These are phyloP conservation scores for Raddia guianensis DNA, from an alignment of 176 grass and related monocot species.

Conservation along the genomic window DNA sequence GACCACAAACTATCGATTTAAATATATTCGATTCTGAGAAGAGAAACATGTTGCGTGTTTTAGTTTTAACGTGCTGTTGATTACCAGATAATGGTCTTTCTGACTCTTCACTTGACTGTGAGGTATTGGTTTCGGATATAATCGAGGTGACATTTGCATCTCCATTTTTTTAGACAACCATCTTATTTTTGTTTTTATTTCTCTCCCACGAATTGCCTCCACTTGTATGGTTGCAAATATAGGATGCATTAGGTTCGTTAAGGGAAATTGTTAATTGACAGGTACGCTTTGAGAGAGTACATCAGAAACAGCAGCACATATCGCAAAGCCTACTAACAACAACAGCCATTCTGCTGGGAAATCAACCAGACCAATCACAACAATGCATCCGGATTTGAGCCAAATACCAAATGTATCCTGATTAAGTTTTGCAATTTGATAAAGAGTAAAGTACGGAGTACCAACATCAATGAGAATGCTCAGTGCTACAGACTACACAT, in stretches of 20 bases:
- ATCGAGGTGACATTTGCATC: background rate
- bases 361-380: background rate
- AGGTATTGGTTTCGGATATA: background rate
- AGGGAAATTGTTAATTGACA: too few species aligned
- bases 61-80: constrained; percentile 1
- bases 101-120: background rate
- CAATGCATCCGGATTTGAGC: background rate
- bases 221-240: too few species aligned
- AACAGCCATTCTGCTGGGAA: background rate
- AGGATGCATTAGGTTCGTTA: too few species aligned
- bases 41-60: constrained; percentile 3
- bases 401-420: background rate
- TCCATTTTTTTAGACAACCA: background rate
- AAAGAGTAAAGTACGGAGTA: background rate
- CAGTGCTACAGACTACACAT: too few species aligned
- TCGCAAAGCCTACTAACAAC: background rate
- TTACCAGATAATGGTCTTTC: constrained; percentile 10
- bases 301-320: background rate
- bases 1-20: constrained; percentile 24
- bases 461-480: background rate
- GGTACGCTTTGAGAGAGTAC: too few species aligned
- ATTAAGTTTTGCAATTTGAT: background rate
- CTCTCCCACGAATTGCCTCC: background rate
- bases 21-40: constrained; percentile 30
- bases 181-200: background rate